phyloP scores from a whole-genome alignment of 2,329 filamentous ascomycete genomes.

The Cladorrhinum sp. region DNA sequence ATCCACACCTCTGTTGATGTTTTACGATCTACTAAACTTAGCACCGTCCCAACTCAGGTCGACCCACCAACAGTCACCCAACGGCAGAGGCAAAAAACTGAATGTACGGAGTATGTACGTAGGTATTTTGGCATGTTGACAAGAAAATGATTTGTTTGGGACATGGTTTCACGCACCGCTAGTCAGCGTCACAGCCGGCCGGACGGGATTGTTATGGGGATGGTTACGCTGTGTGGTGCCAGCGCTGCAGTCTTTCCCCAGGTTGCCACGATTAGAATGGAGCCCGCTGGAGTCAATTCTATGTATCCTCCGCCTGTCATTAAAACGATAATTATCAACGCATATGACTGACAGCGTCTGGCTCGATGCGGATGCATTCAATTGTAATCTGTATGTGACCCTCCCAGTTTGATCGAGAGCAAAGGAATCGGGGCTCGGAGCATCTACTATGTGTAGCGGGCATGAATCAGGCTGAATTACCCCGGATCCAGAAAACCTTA shows the following conservation, averaged over 20 bases:
- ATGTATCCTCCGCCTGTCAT: no score
- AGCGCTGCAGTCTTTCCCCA: neutral
- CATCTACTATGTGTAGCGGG: neutral
- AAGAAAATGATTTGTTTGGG: neutral
- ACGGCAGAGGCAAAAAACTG: neutral
- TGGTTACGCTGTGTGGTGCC: no score
- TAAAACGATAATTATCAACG: neutral
- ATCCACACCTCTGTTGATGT: neutral
- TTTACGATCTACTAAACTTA: slow-evolving; percentile 10
- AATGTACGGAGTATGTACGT: no score
- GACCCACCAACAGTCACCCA: neutral
- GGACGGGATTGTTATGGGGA: neutral
- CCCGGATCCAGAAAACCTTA: slow-evolving; percentile 15
- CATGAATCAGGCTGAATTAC: slow-evolving; percentile 26
- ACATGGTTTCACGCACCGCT: neutral
- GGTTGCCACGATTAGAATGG: neutral
- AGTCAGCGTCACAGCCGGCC: neutral
- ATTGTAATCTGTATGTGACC: slow-evolving; percentile 12
- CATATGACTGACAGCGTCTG: neutral
- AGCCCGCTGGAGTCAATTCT: neutral
- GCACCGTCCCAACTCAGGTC: slow-evolving; percentile 5
- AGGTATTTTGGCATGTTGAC: no score
- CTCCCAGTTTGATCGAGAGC: slow-evolving; percentile 10
- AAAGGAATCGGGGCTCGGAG: slow-evolving; percentile 4
- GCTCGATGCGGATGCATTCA: neutral